Evolutionary conservation across 2,329 filamentous ascomycete species (phyloP).

Genomic region (Chaetomium sp.): DNA sequence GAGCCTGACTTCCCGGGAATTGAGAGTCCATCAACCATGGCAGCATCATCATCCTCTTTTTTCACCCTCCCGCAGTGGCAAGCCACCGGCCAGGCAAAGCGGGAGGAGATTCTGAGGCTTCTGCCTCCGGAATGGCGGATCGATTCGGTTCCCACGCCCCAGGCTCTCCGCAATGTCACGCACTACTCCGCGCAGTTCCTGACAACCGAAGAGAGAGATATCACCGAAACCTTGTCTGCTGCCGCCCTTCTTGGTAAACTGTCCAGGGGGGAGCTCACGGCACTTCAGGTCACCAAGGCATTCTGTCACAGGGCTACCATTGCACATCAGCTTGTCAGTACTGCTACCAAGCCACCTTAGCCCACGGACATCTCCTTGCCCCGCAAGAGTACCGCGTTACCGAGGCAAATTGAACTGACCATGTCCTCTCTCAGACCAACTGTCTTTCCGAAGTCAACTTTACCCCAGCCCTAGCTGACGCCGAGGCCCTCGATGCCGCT

Average conservation of each 20-base stretch:
- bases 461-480: slow-evolving; percentile 39
- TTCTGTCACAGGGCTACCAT: slow-evolving; percentile 49
- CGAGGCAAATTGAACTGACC: not conserved
- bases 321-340: slow-evolving; percentile 51
- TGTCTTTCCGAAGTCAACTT: slow-evolving; percentile 50
- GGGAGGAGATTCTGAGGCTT: not conserved
- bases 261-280: slow-evolving; percentile 27
- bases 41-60: not conserved
- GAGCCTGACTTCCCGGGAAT: not conserved
- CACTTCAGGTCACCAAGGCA: slow-evolving; percentile 31
- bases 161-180: not conserved
- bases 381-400: too few species aligned
- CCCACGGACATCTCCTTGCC: too few species aligned
- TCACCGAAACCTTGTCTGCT: not conserved
- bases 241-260: slow-evolving; percentile 16
- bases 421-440: slow-evolving; percentile 24
- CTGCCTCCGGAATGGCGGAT: not conserved
- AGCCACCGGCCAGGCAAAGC: not conserved
- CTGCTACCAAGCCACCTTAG: not conserved
- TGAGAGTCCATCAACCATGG: not conserved
- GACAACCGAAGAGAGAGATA: not conserved
- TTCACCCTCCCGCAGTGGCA: not conserved
- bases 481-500: slow-evolving; percentile 41
- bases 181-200: not conserved
- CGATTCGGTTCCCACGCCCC: not conserved